Percentiles rank a stretch among this genome's conserved stretches.
phyloP scores from a whole-genome alignment of 768 basidiomycete genomes.

The Lentinula boryana region DNA sequence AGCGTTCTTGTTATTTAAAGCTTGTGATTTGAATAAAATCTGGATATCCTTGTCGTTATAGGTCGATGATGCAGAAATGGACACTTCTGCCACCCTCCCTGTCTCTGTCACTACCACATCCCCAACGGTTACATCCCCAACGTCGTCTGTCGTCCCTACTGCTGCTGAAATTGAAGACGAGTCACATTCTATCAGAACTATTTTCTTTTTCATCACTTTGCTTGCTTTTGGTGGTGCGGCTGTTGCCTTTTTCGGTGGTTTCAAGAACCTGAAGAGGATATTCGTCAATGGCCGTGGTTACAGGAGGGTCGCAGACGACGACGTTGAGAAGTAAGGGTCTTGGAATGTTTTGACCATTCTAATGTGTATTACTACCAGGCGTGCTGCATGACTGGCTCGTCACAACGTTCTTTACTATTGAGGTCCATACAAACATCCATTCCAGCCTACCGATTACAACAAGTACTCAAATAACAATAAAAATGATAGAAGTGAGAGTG shows the following conservation, averaged over 20 bases:
- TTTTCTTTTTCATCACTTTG: slow-evolving; percentile 34
- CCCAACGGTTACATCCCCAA: slow-evolving; percentile 8
- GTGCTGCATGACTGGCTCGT: background rate
- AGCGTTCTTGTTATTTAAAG: slow-evolving; percentile 29
- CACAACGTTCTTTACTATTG: background rate
- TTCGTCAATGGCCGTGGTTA: slow-evolving; percentile 28
- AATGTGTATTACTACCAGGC: background rate
- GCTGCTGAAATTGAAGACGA: slow-evolving; percentile 5
- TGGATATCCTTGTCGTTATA: slow-evolving; percentile 31
- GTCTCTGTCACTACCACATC: background rate
- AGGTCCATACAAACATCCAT: background rate
- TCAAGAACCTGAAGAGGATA: slow-evolving; percentile 36
- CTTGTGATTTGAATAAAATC: slow-evolving; percentile 44
- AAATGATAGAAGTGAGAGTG: slow-evolving; percentile 2
- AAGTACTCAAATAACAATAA: background rate
- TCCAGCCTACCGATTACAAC: background rate
- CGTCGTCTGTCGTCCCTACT: slow-evolving; percentile 6
- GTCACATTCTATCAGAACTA: slow-evolving; percentile 20
- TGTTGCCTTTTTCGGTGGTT: slow-evolving; percentile 49
- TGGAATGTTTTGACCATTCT: background rate
- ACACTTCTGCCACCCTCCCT: slow-evolving; percentile 9
- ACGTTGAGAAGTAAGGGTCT: slow-evolving; percentile 40
- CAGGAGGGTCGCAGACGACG: slow-evolving; percentile 44
- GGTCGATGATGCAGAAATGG: slow-evolving; percentile 11
- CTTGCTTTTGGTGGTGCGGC: slow-evolving; percentile 37